Evolutionary conservation across 306 rosid species (phyloP), one percentile per base, ranked within the genome.

Genomic region (Gastrolobium bilobum): DNA sequence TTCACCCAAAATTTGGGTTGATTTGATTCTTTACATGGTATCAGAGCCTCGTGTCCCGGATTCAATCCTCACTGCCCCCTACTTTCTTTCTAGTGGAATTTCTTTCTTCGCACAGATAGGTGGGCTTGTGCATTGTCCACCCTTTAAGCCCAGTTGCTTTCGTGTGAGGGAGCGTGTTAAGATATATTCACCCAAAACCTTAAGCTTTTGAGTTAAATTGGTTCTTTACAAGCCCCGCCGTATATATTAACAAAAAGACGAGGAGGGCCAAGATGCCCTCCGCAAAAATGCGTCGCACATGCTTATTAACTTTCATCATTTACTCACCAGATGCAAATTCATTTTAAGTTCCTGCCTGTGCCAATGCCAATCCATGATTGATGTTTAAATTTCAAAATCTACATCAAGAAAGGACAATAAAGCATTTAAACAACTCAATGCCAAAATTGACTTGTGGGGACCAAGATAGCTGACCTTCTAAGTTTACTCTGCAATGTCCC

Each of bases 311-410:
- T 69, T 15, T 67, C 20, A 50, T 29, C 46, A 7, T 4, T 14
- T 53, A 35, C 48, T 33, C 13, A 43, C 15, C 40, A 3, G 10
- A 44, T 10, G 2, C n/a, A 38, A 14, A 43, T 1, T 58, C 60
- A 4, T 3, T 20, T 20, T 0, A 4, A 35, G 39, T 48, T 44
- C 52, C 9, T 37, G 51, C 14, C 34, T 47, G 40, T 31, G 13
- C 66, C 67, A 42, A 46, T 31, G 13, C 66, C 67, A 42, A 46
- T 8, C 66, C 56, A 20, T 10, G 39, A 44, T 3, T 80, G 57
- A 54, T 46, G 15, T 56, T 65, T 58, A 66, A 38, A 81, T 48
- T 58, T 75, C 51, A 67, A 75, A 75, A 34, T 54, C n/a, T n/a
- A n/a, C 50, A 53, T 54, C 14, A 31, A 56, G 14, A 56, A 66